Conservation (phyloP, 495 filamentous ascomycete genomes). For the Daldinia concentrica region DNA sequence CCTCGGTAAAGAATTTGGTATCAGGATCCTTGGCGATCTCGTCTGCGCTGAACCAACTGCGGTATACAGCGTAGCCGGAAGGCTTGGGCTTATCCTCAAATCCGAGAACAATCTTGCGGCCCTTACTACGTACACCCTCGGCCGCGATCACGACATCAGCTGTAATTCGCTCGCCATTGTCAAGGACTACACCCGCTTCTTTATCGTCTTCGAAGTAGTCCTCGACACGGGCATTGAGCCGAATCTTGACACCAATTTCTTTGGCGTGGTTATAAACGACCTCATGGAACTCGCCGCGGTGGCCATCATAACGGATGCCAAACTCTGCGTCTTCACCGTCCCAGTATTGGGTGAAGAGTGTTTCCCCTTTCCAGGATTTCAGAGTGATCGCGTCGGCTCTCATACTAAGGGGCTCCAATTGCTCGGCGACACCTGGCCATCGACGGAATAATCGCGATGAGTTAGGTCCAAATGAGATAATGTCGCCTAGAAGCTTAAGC, state of each 20-base stretch:
- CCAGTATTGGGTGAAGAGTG: constrained; percentile 51
- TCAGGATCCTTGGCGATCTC: constrained; percentile 70
- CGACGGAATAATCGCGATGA: constrained; percentile 57
- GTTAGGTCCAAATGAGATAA: constrained; percentile 64
- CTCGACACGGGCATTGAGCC: constrained; percentile 62
- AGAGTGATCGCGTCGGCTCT: constrained; percentile 51
- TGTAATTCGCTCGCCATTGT: constrained; percentile 57
- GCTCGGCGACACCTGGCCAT: constrained; percentile 59
- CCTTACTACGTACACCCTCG: constrained; percentile 69
- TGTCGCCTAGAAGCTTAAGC: constrained; percentile 58
- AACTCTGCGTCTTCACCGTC: constrained; percentile 53
- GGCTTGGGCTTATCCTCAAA: constrained; percentile 69
- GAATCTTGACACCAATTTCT: constrained; percentile 64
- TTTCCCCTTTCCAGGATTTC: constrained; percentile 49
- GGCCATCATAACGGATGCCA: constrained; percentile 65
- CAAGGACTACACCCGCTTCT: constrained; percentile 64
- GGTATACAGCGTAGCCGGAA: constrained; percentile 69
- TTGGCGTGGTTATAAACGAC: constrained; percentile 67
- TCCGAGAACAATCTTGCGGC: constrained; percentile 68
- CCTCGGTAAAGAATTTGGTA: constrained; percentile 65
- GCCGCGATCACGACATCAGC: constrained; percentile 70
- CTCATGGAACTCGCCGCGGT: constrained; percentile 69
- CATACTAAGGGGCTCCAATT: constrained; percentile 61
- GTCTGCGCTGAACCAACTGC: constrained; percentile 67
- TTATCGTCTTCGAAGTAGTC: constrained; percentile 68